Evolutionary conservation across 305 asterid genomes (phyloP), one percentile per base, ranked within the genome.

Genomic region (Lippia alba): DNA sequence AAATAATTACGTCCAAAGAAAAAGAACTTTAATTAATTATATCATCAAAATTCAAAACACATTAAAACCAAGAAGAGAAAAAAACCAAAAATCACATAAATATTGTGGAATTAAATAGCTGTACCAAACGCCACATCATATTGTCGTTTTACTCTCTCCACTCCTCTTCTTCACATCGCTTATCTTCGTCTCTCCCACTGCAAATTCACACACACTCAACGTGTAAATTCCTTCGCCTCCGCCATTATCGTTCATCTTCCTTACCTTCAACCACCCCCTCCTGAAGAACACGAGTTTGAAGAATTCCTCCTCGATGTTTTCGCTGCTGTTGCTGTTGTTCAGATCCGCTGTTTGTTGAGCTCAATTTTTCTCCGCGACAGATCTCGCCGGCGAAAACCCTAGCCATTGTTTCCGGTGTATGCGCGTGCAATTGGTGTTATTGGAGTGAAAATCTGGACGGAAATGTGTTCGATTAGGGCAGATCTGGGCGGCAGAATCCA

Each of bases 401-500:
- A 64, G 24, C 46, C 15, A 30, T 48, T 64, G 17, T 63, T 46
- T 6, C 14, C 66, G 66, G 18, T 10, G 44, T 36, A 5, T 55
- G 6, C 41, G 8, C 45, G 14, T 41, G 6, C 12, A 61, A 7
- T 17, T 12, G 61, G 24, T 44, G 49, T 45, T 15, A 18, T 12
- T 14, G 14, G 4, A n/a, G 15, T 2, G 8, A 6, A 49, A 20
- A 20, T 44, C 10, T 7, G 40, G 6, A 34, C n/a, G 2, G 17
- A 57, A 15, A 86, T 85, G 89, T 70, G 66, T 73, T 79, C 83
- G 6, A 33, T 71, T 30, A 69, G 72, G 66, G 62, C 64, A 82
- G 89, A 88, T 81, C 85, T 73, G 78, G 54, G 76, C 56, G 24
- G 71, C 41, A 67, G 67, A 57, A 67, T 85, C 74, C 70, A 64